A percentile compares a stretch with the other conserved stretches of the same genome.
Conservation (phyloP, 768 basidiomycete species). For the Boletus patriciae region DNA sequence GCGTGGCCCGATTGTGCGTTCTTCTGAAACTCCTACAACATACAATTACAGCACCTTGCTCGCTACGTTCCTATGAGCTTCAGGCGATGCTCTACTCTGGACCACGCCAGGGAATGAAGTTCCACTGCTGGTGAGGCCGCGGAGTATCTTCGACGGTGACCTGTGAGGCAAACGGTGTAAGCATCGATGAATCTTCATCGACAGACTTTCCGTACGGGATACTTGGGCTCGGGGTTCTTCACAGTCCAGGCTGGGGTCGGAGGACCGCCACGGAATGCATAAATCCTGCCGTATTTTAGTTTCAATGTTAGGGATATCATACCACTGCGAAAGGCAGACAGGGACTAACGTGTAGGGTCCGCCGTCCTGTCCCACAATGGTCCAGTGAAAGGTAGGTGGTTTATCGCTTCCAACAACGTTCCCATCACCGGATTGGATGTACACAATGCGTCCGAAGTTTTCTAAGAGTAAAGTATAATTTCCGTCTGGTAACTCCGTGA, state of each 20-base stretch:
- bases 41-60: neutral
- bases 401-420: neutral
- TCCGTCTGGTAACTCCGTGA: neutral
- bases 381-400: neutral
- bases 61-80: neutral
- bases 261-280: no score
- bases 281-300: neutral
- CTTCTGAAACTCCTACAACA: neutral
- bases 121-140: neutral
- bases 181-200: neutral
- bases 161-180: neutral
- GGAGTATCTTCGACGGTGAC: neutral
- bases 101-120: fast-evolving
- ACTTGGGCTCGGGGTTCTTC: neutral
- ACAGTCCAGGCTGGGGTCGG: neutral
- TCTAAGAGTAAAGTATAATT: neutral
- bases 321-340: neutral
- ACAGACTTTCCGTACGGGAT: neutral
- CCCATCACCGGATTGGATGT: no score
- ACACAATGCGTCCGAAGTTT: no score
- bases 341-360: neutral
- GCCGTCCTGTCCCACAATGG: neutral
- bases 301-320: neutral
- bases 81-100: no score
- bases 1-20: no score